A percentile compares a stretch with the other conserved stretches of the same genome.
Evolutionary conservation across 768 basidiomycete genomes (phyloP).

Genomic region (Lepiota brunneoincarnata): DNA sequence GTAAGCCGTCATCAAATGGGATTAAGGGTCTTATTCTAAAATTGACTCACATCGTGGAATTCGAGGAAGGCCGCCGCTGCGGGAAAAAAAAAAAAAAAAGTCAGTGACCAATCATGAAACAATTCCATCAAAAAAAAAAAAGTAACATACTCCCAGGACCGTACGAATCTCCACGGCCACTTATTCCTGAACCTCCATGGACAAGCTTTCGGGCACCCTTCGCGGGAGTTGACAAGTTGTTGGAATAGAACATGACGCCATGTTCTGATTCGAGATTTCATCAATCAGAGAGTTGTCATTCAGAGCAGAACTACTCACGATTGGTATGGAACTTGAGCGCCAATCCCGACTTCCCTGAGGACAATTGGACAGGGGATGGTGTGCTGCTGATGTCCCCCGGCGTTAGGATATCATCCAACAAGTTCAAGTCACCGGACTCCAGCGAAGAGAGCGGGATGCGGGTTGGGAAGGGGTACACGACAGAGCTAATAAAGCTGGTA

Average conservation of each 20-base stretch:
- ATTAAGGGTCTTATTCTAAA: neutral
- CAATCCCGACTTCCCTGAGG: conserved; percentile 57
- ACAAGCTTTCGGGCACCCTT: conserved; percentile 66
- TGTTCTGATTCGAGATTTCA: conserved; percentile 42
- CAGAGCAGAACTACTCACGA: conserved; percentile 42
- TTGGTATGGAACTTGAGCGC: conserved; percentile 64
- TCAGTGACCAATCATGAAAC: conserved; percentile 4
- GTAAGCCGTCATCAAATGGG: conserved; percentile 8
- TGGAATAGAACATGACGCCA: conserved; percentile 75
- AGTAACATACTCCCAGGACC: conserved; percentile 53
- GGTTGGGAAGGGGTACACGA: conserved; percentile 38
- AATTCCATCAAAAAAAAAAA: neutral
- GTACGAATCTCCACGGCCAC: conserved; percentile 57
- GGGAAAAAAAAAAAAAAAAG: neutral
- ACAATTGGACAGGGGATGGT: conserved; percentile 50
- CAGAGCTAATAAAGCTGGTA: conserved; percentile 49
- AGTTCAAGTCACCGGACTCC: conserved; percentile 35
- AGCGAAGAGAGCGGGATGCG: conserved; percentile 45
- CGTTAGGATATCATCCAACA: conserved; percentile 42
- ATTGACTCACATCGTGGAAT: conserved; percentile 54
- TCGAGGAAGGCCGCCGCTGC: conserved; percentile 67
- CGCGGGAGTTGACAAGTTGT: conserved; percentile 45
- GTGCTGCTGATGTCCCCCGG: conserved; percentile 28
- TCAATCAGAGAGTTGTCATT: neutral
- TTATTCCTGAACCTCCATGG: conserved; percentile 68